These are phyloP conservation scores for Calocera cornea DNA, from an alignment of 768 basidiomycete species.

Conservation along the genomic window DNA sequence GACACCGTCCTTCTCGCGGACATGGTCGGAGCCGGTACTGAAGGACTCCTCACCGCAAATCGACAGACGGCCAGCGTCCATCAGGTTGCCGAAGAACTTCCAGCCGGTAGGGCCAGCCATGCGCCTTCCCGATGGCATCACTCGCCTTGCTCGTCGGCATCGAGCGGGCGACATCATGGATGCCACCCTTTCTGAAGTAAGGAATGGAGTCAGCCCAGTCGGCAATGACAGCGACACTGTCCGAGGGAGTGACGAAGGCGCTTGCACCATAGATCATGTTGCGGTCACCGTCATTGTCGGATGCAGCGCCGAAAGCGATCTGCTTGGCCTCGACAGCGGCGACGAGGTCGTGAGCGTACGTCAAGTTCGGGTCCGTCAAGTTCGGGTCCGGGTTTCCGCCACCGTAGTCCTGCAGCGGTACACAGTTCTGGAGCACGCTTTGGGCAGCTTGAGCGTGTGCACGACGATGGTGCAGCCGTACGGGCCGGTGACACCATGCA, in stretches of 20 bases:
- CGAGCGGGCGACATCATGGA: slow-evolving; percentile 89
- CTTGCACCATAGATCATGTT: slow-evolving; percentile 99
- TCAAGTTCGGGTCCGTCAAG: too few relatives aligned
- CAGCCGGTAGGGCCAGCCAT: slow-evolving; percentile 88
- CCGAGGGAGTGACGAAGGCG: slow-evolving; percentile 95
- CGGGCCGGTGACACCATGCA: slow-evolving; percentile 94
- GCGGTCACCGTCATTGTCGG: slow-evolving; percentile 93
- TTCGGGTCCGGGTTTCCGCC: slow-evolving; percentile 98
- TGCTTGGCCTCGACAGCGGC: slow-evolving; percentile 75
- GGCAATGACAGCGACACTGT: slow-evolving; percentile 97
- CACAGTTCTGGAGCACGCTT: slow-evolving; percentile 76
- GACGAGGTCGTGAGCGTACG: slow-evolving; percentile 89
- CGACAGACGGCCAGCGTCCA: slow-evolving; percentile 97
- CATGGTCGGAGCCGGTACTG: slow-evolving; percentile 97
- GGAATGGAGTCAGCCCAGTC: slow-evolving; percentile 85
- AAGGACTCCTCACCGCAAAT: slow-evolving; percentile 99
- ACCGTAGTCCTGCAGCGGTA: slow-evolving; percentile 87
- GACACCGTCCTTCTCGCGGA: slow-evolving; percentile 97
- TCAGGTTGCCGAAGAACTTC: slow-evolving; percentile 99
- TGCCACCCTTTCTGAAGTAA: slow-evolving; percentile 78
- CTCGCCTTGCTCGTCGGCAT: slow-evolving; percentile 98
- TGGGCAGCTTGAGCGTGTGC: slow-evolving; percentile 64
- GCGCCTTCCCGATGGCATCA: slow-evolving; percentile 87
- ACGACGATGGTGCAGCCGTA: slow-evolving; percentile 84
- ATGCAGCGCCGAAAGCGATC: slow-evolving; percentile 89